Evolutionary conservation across 73 alveolate species (phyloP).

Genomic region (Effrenium voratum): DNA sequence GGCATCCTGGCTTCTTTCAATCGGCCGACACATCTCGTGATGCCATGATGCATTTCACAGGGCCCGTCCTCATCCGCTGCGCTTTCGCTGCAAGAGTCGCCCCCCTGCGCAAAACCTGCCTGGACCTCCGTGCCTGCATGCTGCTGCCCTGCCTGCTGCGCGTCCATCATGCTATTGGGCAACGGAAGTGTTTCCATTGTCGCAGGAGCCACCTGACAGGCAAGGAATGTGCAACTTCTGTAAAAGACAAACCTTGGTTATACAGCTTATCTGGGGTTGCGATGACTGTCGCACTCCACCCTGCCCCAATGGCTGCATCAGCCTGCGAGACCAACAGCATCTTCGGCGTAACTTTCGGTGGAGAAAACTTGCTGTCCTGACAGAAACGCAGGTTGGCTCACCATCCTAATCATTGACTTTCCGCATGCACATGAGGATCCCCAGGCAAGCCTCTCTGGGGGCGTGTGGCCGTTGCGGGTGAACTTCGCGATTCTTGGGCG

Average conservation of each 20-base stretch:
- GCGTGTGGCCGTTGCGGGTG: neutral
- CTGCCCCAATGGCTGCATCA: neutral
- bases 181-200: conserved; percentile 9
- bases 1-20: neutral
- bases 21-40: neutral
- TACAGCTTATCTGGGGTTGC: neutral
- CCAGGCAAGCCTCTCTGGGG: neutral
- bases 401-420: neutral
- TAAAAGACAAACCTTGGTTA: neutral
- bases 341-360: conserved; percentile 77
- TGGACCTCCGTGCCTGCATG: neutral
- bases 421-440: neutral
- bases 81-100: conserved; percentile 4
- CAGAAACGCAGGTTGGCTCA: neutral
- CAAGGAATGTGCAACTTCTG: neutral
- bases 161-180: conserved; percentile 46
- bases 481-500: neutral
- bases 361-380: neutral
- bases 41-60: neutral
- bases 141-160: neutral
- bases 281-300: neutral
- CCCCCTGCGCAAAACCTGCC: neutral
- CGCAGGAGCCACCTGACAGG: neutral
- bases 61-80: neutral
- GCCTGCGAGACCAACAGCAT: conserved; percentile 29